A percentile compares a stretch with the other conserved stretches of the same genome.
These are phyloP conservation scores for Naganishia liquefaciens DNA, from an alignment of 1,284 basidiomycete genomes.

Conservation along the genomic window DNA sequence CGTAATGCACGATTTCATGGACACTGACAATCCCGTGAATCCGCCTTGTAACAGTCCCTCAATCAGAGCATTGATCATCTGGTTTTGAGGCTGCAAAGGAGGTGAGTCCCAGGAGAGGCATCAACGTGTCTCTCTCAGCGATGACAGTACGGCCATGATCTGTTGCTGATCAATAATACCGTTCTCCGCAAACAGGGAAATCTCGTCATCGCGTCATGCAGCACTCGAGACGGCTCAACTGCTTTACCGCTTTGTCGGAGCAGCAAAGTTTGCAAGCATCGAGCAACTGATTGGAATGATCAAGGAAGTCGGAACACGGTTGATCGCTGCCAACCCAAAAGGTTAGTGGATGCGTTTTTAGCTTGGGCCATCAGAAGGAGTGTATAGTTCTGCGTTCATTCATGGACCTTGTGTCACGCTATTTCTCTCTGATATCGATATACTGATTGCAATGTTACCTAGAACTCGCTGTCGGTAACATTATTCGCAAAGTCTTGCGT, in stretches of 20 bases:
- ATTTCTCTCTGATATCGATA: too few relatives aligned
- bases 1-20: too few relatives aligned
- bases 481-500: slow-evolving; percentile 84
- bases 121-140: neutral
- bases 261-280: slow-evolving; percentile 80
- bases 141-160: neutral
- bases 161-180: neutral
- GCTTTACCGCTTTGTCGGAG: slow-evolving; percentile 82
- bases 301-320: slow-evolving; percentile 71
- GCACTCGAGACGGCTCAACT: slow-evolving; percentile 87
- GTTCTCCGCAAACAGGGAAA: slow-evolving; percentile 59
- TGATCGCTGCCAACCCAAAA: slow-evolving; percentile 90
- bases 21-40: too few relatives aligned
- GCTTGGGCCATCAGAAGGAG: neutral
- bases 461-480: slow-evolving; percentile 95
- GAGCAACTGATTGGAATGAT: slow-evolving; percentile 82
- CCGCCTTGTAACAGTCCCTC: slow-evolving; percentile 25
- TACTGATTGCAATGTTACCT: slow-evolving; percentile 21
- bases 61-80: slow-evolving; percentile 33
- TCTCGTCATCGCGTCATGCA: slow-evolving; percentile 81
- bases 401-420: too few relatives aligned
- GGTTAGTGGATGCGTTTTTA: slow-evolving; percentile 58
- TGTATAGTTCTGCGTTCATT: too few relatives aligned
- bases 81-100: slow-evolving; percentile 30
- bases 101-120: slow-evolving; percentile 11